Base-by-base conservation (phyloP, 306 rosid genomes). In the Dalbergia cochinchinensis region DNA sequence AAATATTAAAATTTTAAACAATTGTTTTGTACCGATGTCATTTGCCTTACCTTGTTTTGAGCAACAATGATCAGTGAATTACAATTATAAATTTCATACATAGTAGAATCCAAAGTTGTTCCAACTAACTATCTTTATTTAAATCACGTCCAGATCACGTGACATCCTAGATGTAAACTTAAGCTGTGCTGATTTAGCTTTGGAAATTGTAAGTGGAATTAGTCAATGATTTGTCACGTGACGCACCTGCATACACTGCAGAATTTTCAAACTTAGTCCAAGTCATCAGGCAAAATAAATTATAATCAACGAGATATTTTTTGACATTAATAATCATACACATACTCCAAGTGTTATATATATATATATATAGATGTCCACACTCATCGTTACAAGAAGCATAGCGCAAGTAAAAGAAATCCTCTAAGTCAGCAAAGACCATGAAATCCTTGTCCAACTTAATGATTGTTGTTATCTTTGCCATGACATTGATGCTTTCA, bases 171-270 rank as follows among this genome's bases (percentile, higher is more conserved):
- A 18, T 72, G 47, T 55, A 15, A 44, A 70, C 58, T 42, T 66
- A 86, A 79, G 78, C 80, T 65, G 20, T 67, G 79, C 79, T 83
- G 66, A 82, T 87, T 82, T 83, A 70, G 91, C 92, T 82, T 91
- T 91, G 95, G 95, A 85, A 94, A 80, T 89, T 87, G 92, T 73
- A 86, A 80, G 90, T 20, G 79, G 42, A 6, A 76, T 82, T 90
- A 87, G 91, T 89, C 96, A 89, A 92, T 85, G 83, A 83, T 80
- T 67, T 82, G 83, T 87, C 98, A 92, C 97, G 89, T 92, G 98
- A 83, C 86, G 35, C 83, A 18, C 80, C 89, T 85, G 78, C 85
- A 48, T 13, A 79, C 67, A 64, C 69, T 89, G 75, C 80, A 67
- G 6, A 58, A 35, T 59, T 71, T 71, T 83, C 57, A 83, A 64